phyloP scores from a whole-genome alignment of 495 filamentous ascomycete species.

The Aspergillus biplanus region DNA sequence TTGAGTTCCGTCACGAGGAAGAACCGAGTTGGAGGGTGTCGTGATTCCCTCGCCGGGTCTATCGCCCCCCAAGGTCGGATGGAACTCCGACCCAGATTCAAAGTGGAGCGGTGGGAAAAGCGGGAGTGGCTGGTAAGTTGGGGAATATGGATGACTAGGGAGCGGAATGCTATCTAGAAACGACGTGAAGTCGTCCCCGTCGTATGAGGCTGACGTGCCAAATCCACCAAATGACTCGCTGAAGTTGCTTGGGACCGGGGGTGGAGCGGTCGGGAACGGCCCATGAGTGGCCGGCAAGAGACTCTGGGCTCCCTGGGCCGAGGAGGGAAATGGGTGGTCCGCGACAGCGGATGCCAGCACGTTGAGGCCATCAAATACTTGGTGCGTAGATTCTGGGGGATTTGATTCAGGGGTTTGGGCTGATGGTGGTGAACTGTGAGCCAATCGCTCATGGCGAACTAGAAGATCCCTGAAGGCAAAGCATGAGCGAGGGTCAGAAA shows the following conservation, averaged over 20 bases:
- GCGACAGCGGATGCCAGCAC: conserved; percentile 41
- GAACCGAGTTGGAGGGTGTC: conserved; percentile 39
- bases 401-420: conserved; percentile 21
- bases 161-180: conserved; percentile 48
- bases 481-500: not conserved
- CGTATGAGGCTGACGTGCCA: conserved; percentile 26
- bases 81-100: conserved; percentile 36
- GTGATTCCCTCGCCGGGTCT: conserved; percentile 21
- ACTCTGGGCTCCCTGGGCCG: conserved; percentile 3
- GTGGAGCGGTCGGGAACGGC: conserved; percentile 9
- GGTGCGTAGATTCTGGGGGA: conserved; percentile 28
- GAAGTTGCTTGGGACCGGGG: conserved; percentile 31
- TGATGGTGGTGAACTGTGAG: conserved; percentile 32
- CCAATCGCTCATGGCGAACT: conserved; percentile 41
- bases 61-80: conserved; percentile 28
- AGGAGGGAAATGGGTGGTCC: conserved; percentile 20
- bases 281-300: conserved; percentile 20
- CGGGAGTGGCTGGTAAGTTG: conserved; percentile 44
- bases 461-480: conserved; percentile 35
- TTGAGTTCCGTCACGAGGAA: conserved; percentile 44
- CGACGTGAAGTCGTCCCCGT: conserved; percentile 45
- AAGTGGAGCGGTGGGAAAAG: conserved; percentile 41
- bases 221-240: conserved; percentile 34
- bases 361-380: conserved; percentile 36
- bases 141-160: conserved; percentile 45